These are phyloP conservation scores for Jackrogersella multiformis DNA, from an alignment of 495 filamentous ascomycete genomes.

Conservation along the genomic window DNA sequence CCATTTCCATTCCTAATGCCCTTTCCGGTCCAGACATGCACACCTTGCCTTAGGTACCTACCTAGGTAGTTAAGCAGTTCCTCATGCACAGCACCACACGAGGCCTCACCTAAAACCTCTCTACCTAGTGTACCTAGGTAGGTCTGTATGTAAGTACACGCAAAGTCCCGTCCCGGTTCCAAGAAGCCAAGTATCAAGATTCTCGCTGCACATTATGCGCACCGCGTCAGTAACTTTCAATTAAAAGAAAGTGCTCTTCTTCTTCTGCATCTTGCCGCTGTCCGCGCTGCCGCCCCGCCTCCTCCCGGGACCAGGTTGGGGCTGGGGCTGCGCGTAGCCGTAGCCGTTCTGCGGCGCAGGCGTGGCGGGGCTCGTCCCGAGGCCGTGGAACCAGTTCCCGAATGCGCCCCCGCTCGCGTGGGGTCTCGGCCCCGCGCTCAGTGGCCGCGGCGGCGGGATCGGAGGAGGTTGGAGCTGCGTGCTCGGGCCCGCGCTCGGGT, in stretches of 20 bases:
- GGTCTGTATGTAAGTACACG: no score
- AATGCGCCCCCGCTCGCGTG: constrained; percentile 22
- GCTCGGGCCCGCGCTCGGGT: constrained; percentile 22
- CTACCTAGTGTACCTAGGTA: no score
- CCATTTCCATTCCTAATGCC: not conserved
- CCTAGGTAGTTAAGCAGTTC: no score
- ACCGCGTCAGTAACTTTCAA: not conserved
- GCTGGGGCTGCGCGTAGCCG: constrained; percentile 12
- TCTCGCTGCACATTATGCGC: not conserved
- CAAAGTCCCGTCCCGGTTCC: no score
- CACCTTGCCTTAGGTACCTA: not conserved
- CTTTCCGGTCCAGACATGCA: not conserved
- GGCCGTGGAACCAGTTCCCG: constrained; percentile 39
- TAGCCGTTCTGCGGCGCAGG: constrained; percentile 5
- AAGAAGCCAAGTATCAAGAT: not conserved
- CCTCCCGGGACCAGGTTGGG: constrained; percentile 11
- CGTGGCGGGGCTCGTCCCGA: constrained; percentile 10
- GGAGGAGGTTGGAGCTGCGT: constrained; percentile 42
- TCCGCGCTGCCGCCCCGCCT: constrained; percentile 39
- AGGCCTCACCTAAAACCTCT: no score
- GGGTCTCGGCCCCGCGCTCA: constrained; percentile 52
- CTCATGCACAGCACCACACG: no score
- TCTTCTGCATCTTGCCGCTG: constrained; percentile 39
- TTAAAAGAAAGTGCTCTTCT: constrained; percentile 47
- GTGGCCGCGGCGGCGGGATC: constrained; percentile 50